These are phyloP conservation scores for Quercus mongolica DNA, from an alignment of 306 rosid species.

Conservation along the genomic window DNA sequence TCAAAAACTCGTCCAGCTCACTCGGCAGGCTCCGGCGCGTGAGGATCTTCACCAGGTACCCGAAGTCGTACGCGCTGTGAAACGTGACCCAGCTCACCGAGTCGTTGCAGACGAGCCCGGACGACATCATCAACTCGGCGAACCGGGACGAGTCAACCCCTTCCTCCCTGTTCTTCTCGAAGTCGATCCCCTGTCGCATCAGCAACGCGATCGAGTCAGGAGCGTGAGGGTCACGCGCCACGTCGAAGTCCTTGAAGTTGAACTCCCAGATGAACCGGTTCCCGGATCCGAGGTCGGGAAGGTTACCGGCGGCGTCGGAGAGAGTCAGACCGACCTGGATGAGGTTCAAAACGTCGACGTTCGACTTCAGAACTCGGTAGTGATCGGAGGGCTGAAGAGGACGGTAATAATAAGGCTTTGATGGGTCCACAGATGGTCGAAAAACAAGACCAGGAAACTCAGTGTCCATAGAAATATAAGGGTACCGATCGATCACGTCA, in stretches of 20 bases:
- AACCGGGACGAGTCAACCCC: constrained; percentile 46
- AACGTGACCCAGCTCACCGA: constrained; percentile 68
- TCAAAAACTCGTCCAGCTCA: constrained; percentile 41
- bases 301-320: constrained; percentile 58
- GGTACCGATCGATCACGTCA: constrained; percentile 26
- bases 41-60: constrained; percentile 61
- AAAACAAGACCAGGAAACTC: constrained; percentile 67
- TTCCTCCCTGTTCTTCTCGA: constrained; percentile 33
- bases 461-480: constrained; percentile 74
- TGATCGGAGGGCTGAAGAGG: constrained; percentile 51
- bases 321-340: constrained; percentile 81
- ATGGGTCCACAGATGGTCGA: constrained; percentile 17
- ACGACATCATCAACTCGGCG: constrained; percentile 54
- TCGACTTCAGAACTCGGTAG: constrained; percentile 51
- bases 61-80: constrained; percentile 75
- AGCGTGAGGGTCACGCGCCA: constrained; percentile 45
- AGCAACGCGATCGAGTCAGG: constrained; percentile 60
- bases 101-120: constrained; percentile 57
- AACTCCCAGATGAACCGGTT: constrained; percentile 66
- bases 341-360: constrained; percentile 74
- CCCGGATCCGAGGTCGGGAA: constrained; percentile 47
- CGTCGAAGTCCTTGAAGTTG: constrained; percentile 65
- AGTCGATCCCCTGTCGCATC: constrained; percentile 65
- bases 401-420: neutral
- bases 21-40: constrained; percentile 34